Percentiles rank a stretch among this genome's conserved stretches.
phyloP scores from a whole-genome alignment of 2,329 filamentous ascomycete genomes.

The Nothophoma quercina region DNA sequence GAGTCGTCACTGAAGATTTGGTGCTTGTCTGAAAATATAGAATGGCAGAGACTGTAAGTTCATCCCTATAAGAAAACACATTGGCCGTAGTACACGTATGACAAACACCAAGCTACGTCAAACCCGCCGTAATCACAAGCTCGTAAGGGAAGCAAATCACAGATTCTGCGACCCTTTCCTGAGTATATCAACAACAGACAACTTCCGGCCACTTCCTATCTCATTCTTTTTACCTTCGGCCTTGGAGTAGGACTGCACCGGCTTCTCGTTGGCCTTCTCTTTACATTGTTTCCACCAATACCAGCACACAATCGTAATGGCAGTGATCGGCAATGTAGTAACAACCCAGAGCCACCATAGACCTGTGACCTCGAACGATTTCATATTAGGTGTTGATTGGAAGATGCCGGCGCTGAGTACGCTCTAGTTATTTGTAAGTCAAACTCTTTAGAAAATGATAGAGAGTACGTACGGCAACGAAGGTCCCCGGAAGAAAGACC shows the following conservation, averaged over 20 bases:
- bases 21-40: too few relatives aligned
- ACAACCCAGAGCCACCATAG: constrained; percentile 20
- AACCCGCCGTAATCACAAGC: too few relatives aligned
- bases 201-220: not conserved
- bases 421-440: not conserved
- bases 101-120: too few relatives aligned
- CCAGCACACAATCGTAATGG: constrained; percentile 15
- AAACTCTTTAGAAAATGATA: not conserved
- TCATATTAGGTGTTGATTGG: not conserved
- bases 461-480: constrained; percentile 13
- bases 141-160: too few relatives aligned
- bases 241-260: not conserved
- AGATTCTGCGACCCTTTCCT: not conserved
- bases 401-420: constrained; percentile 9
- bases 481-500: constrained; percentile 34
- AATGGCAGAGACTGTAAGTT: too few relatives aligned
- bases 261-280: not conserved
- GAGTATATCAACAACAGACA: not conserved
- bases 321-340: constrained; percentile 17
- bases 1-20: too few relatives aligned
- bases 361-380: constrained; percentile 9
- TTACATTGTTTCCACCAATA: constrained; percentile 18
- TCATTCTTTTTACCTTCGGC: not conserved
- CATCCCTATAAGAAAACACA: too few relatives aligned
- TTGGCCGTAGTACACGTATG: too few relatives aligned